Base-by-base conservation (phyloP, 257 asterid species). In the Solanum medicagineum region DNA sequence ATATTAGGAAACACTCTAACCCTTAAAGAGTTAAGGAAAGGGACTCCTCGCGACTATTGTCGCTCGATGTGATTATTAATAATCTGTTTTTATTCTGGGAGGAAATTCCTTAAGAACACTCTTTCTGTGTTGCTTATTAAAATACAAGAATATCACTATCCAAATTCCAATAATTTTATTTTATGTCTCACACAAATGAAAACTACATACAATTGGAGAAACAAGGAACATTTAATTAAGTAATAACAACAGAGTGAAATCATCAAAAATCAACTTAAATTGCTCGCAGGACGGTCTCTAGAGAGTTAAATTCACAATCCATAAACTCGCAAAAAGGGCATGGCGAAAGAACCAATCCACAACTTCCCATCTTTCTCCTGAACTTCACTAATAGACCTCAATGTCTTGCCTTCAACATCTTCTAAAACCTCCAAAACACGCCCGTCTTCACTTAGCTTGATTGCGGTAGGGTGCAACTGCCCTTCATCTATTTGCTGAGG, bases 311-410 rank as follows among this genome's bases (percentile, higher is more conserved):
- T 73, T 26, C 8, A 45, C 84, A 92, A 69, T 36, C 42, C 84
- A 83, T 90, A 89, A 22, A 92, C 75, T 70, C 95, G 93, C 10
- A 92, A 56, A 26, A 87, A 91, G 51, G 97, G 92, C 88, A 88
- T 88, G 83, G 90, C 51, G 10, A 91, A 92, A 68, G 95, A 94
- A 22, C 87, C 95, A 45, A 93, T 65, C 94, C 95, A 93, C 20
- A 94, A 89, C 81, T 89, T 92, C 56, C 95, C 95, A 83, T 93
- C 13, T 85, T 85, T 89, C 87, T 93, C 95, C 87, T 94, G 93
- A 15, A 90, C 93, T 70, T 93, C 93, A 83, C 97, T 94, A 2
- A 94, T 84, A 85, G 90, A 90, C 86, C 89, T 89, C 90, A 92
- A 77, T 0, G 87, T 89, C 86, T 89, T 88, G 86, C 96, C 95